A percentile compares a stretch with the other conserved stretches of the same genome.
phyloP scores from a whole-genome alignment of 257 asterid species.

The Capsicum pubescens region DNA sequence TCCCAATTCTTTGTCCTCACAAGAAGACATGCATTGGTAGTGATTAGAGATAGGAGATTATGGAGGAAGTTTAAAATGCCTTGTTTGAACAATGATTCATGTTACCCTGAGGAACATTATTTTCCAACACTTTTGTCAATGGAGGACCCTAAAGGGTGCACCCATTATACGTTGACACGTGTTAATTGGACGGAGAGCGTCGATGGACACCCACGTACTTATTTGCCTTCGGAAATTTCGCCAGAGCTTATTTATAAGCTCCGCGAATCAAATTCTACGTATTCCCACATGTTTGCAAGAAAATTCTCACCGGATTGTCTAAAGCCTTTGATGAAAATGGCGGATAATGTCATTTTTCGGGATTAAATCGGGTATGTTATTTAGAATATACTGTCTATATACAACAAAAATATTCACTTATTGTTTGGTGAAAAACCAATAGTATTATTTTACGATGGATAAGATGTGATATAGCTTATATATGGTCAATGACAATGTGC shows the following conservation, averaged over 20 bases:
- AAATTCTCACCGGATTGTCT: constrained; percentile 83
- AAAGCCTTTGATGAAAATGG: constrained; percentile 61
- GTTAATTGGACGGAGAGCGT: constrained; percentile 73
- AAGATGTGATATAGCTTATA: too few relatives aligned
- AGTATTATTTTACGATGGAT: too few relatives aligned
- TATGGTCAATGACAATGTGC: neutral
- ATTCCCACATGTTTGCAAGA: constrained; percentile 68
- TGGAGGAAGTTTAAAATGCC: constrained; percentile 76
- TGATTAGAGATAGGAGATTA: constrained; percentile 56
- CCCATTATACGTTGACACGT: constrained; percentile 63
- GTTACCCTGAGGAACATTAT: constrained; percentile 89
- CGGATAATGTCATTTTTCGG: constrained; percentile 55
- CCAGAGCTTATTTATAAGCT: constrained; percentile 50
- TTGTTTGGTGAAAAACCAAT: neutral
- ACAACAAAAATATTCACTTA: neutral
- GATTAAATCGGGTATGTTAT: constrained; percentile 43
- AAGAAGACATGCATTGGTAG: constrained; percentile 58
- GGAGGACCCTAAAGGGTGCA: constrained; percentile 72
- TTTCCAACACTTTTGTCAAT: constrained; percentile 77
- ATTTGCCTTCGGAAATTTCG: constrained; percentile 54
- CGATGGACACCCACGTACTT: constrained; percentile 72
- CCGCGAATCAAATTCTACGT: constrained; percentile 57
- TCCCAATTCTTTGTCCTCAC: constrained; percentile 73
- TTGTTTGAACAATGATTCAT: constrained; percentile 52
- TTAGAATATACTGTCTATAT: too few relatives aligned